phyloP scores from a whole-genome alignment of 2,329 filamentous ascomycete species.

The Penicillium olsonii region DNA sequence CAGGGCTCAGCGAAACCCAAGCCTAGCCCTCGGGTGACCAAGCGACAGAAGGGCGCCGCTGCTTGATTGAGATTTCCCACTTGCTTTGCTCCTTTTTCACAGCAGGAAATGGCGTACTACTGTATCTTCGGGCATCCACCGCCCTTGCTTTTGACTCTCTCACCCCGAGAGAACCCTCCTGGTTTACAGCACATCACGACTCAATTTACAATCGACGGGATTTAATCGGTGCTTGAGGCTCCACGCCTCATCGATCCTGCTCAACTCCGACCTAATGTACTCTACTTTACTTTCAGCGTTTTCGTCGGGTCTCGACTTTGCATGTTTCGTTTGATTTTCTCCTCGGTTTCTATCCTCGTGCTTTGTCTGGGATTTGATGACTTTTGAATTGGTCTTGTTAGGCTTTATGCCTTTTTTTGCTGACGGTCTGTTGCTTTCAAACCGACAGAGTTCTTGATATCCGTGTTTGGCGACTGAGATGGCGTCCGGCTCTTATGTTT shows the following conservation, averaged over 20 bases:
- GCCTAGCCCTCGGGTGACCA: conserved; percentile 49
- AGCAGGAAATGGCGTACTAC: conserved; percentile 33
- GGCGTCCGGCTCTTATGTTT: conserved; percentile 34
- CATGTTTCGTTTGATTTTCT: conserved; percentile 17
- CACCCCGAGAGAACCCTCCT: conserved; percentile 2
- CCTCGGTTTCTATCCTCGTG: conserved; percentile 13
- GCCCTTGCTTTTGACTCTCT: conserved; percentile 16
- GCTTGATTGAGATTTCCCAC: conserved; percentile 26
- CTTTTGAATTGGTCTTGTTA: conserved; percentile 21
- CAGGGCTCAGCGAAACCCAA: conserved; percentile 46
- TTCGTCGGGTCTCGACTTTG: conserved; percentile 21
- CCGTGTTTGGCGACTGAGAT: conserved; percentile 36
- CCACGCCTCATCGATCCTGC: conserved; percentile 17
- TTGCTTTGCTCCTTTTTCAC: conserved; percentile 15
- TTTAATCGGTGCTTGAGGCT: conserved; percentile 18
- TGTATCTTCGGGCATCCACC: conserved; percentile 27
- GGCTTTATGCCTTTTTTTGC: conserved; percentile 17
- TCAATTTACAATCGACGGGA: conserved; percentile 17
- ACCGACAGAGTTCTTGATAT: conserved; percentile 34
- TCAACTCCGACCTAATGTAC: conserved; percentile 31
- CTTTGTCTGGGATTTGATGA: conserved; percentile 20
- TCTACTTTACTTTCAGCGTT: conserved; percentile 31
- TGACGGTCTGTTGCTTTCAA: conserved; percentile 13
- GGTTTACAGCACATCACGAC: conserved; percentile 22
- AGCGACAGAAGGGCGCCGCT: conserved; percentile 48